Conservation (phyloP, 768 basidiomycete genomes). For the Leccinum disarticulatum region DNA sequence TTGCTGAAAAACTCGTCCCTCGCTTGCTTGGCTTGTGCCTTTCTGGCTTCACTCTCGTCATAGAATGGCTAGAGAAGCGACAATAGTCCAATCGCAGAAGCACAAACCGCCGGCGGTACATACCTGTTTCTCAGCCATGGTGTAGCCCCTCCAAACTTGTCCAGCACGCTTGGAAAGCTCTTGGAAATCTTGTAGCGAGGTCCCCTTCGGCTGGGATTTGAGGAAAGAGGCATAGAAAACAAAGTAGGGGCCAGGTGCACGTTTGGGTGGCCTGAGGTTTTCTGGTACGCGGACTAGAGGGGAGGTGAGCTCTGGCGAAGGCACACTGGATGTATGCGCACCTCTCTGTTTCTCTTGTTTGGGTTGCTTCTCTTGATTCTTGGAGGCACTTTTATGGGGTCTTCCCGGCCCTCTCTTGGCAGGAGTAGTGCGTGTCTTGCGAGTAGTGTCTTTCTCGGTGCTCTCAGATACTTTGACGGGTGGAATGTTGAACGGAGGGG, state of each 20-base stretch:
- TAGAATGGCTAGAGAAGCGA: constrained; percentile 25
- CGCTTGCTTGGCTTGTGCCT: constrained; percentile 19
- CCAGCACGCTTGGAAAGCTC: constrained; percentile 22
- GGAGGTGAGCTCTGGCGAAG: constrained; percentile 5
- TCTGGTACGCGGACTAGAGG: constrained; percentile 16
- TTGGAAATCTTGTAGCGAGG: not conserved
- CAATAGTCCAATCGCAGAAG: not conserved
- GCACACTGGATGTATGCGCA: constrained; percentile 2
- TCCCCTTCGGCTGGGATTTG: constrained; percentile 1
- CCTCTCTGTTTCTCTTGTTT: constrained; percentile 11
- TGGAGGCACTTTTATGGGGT: not conserved
- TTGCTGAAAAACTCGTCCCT: constrained; percentile 31
- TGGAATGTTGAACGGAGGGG: constrained; percentile 17
- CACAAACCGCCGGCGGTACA: not conserved
- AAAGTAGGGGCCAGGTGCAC: constrained; percentile 25
- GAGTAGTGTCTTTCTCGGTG: not conserved
- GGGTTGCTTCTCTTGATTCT: constrained; percentile 9
- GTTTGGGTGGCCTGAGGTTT: constrained; percentile 28
- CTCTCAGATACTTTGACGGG: not conserved
- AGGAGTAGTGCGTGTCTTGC: constrained; percentile 3
- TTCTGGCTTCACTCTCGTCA: constrained; percentile 20
- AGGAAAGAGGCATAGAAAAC: constrained; percentile 25
- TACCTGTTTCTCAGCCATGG: constrained; percentile 38
- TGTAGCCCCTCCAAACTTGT: constrained; percentile 32
- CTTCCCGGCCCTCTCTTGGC: constrained; percentile 9